Evolutionary conservation across 805 yeast genomes (phyloP), one percentile per base, ranked within the genome.

Genomic region (Starmera pachycereana): DNA sequence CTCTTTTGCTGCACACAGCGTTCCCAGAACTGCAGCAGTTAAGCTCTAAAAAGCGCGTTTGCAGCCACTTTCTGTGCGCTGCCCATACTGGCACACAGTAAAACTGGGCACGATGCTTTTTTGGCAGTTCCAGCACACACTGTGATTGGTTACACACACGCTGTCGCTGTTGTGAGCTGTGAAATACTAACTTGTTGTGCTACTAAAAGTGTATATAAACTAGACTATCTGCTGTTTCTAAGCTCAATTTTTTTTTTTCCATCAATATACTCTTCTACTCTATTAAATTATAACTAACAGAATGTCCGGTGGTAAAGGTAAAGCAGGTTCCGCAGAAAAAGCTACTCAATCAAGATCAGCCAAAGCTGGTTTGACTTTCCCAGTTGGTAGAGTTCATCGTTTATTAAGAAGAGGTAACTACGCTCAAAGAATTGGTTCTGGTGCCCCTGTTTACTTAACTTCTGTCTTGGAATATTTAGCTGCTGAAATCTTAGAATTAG

Each of bases 371-470:
- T 79, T 90, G 63, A 86, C 95, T 59, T 90, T 90, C 94, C 97
- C 97, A 74, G 97, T 90, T 54, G 97, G 97, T 69, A 89, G 97
- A 81, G 92, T 90, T 56, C 96, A 90, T 77, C 81, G 97, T 74
- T 77, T 89, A 57, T 72, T 90, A 62, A 86, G 95, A 80, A 87
- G 83, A 72, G 96, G 96, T 66, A 86, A 89, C 81, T 86, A 90
- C 74, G 95, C 97, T 62, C 95, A 89, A 74, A 82, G 97, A 75
- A 82, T 90, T 58, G 97, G 97, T 78, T 88, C 97, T 54, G 96
- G 96, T 80, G 97, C 97, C 60, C 97, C 97, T 72, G 90, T 90
- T 50, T 90, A 89, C 73, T 76, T 90, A 63, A 89, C 97, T 54
- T 95, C 97, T 42, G 97, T 90, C 44, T 76, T 90, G 59, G 97